Evolutionary conservation across 139 green algal genomes (phyloP).

Genomic region (Micractinium sp.): DNA sequence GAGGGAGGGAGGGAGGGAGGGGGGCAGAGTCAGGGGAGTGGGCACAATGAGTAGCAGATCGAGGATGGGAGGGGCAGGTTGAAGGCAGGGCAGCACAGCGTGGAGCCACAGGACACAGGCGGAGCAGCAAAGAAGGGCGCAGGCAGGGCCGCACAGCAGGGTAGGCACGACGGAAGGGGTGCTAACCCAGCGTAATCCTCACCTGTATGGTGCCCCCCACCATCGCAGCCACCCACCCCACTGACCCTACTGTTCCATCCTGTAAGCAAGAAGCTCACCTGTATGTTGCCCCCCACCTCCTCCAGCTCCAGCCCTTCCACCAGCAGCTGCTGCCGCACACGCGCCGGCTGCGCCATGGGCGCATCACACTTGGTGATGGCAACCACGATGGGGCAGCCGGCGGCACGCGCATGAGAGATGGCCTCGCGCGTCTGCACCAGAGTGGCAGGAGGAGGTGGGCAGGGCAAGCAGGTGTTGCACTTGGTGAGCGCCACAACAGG

Average conservation of each 20-base stretch:
- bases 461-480: background rate
- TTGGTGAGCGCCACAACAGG: no score
- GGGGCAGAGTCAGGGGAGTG: background rate
- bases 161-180: no score
- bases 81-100: background rate
- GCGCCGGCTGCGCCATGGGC: conserved; percentile 48
- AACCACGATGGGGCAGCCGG: conserved; percentile 85
- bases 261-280: conserved; percentile 34
- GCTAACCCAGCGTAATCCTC: no score
- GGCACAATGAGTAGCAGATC: background rate
- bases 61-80: no score
- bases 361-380: conserved; percentile 91
- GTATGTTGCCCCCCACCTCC: conserved; percentile 80
- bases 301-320: conserved; percentile 85
- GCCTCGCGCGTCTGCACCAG: conserved; percentile 77
- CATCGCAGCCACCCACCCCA: background rate
- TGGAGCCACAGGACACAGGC: background rate
- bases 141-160: no score
- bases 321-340: conserved; percentile 79
- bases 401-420: conserved; percentile 66
- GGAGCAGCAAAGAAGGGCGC: background rate
- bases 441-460: background rate
- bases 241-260: no score
- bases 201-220: background rate
- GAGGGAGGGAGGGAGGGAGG: background rate